These are phyloP conservation scores for Fragilaria radians DNA, from an alignment of 108 stramenopile genomes.

Conservation along the genomic window DNA sequence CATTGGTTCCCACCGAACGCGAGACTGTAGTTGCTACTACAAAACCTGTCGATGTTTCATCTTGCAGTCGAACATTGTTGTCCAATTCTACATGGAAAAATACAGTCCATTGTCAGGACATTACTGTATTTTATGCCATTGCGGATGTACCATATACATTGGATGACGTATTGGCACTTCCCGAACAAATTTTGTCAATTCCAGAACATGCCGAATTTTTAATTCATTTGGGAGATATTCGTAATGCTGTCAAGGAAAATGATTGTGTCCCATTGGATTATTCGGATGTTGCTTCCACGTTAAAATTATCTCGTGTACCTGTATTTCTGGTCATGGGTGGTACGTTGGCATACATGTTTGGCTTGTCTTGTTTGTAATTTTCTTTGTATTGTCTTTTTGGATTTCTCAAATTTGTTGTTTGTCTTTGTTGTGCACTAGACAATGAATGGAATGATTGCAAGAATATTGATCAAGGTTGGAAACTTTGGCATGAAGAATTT, in stretches of 20 bases:
- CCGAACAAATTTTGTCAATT: background rate
- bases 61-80: no score
- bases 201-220: conserved; percentile 8
- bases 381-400: no score
- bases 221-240: conserved; percentile 10
- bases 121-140: conserved; percentile 4
- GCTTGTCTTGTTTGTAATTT: no score
- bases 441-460: conserved; percentile 23
- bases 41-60: no score
- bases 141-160: conserved; percentile 4
- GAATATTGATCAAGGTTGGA: conserved; percentile 19
- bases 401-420: background rate
- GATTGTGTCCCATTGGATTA: background rate
- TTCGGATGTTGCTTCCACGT: background rate
- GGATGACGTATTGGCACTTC: background rate
- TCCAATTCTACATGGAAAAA: no score
- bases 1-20: no score
- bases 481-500: conserved; percentile 20
- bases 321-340: conserved; percentile 9
- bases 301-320: conserved; percentile 1
- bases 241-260: background rate
- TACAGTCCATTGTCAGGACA: no score
- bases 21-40: no score
- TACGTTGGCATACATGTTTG: background rate
- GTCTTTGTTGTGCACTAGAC: background rate